Evolutionary conservation across 2,329 filamentous ascomycete species (phyloP).

Genomic region (Aureobasidium sp.): DNA sequence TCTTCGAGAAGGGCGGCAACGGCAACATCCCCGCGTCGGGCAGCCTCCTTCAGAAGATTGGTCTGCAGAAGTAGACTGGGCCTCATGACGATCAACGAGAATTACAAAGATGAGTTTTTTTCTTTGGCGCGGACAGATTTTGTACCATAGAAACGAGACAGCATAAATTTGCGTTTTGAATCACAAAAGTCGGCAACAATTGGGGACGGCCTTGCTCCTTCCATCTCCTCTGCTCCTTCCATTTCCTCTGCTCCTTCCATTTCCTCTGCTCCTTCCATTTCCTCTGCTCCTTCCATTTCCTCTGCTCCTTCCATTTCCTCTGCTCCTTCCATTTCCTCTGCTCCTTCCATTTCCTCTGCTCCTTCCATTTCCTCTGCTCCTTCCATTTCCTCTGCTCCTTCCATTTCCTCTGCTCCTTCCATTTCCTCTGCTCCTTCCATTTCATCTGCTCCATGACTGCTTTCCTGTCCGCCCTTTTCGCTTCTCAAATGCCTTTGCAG

Average conservation of each 20-base stretch:
- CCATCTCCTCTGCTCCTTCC: neutral
- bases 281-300: neutral
- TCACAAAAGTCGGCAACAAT: slow-evolving; percentile 14
- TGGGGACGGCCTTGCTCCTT: neutral
- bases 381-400: neutral
- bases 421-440: neutral
- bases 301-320: neutral
- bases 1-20: slow-evolving; percentile 55
- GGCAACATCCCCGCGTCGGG: slow-evolving; percentile 30
- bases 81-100: slow-evolving; percentile 10
- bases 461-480: neutral
- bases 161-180: slow-evolving; percentile 12
- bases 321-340: neutral
- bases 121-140: neutral
- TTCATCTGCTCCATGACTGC: neutral
- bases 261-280: slow-evolving; percentile 3
- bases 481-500: neutral
- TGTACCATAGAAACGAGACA: slow-evolving; percentile 14
- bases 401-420: neutral
- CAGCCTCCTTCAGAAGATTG: slow-evolving; percentile 48
- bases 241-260: neutral
- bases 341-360: neutral
- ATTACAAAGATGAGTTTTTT: neutral
- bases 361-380: neutral
- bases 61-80: slow-evolving; percentile 42